Base-by-base conservation (phyloP, 441 rosid species). In the Adansonia gregorii region DNA sequence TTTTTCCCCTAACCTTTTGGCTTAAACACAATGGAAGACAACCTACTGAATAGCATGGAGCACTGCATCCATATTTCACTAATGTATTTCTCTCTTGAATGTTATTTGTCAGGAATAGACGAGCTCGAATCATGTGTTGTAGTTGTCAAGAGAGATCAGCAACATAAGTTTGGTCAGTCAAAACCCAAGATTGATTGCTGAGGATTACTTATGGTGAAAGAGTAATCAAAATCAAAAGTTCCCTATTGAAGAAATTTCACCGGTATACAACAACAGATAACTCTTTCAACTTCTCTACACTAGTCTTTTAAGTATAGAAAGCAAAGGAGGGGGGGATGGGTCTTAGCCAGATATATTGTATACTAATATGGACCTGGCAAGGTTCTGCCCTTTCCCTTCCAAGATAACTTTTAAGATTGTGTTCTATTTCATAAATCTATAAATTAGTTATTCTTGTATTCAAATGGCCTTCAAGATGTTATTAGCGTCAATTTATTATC, bases 71-170 rank as follows among this genome's bases (percentile, higher is more conserved):
- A 15, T 51, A 48, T 11, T 17, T 45, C 31, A 19, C 64, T 75
- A 43, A 70, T 58, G 22, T 31, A 41, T 43, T 64, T 55, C 55
- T 51, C 58, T 60, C 43, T 63, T 14, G 14, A 6, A 73, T 52
- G 41, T 54, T 5, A 31, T 76, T 71, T 82, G 46, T 41, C 85
- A 86, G 86, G 85, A 84, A 51, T 79, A 76, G 81, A 73, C 63
- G 64, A 35, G 56, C 15, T 48, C 54, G 64, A 60, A 63, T 61
- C 69, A 59, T 41, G 48, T 19, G 15, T 72, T 2, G 22, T 41
- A 9, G 12, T 46, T 67, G 66, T 49, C 67, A 24, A 51, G 63
- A 69, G 31, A 67, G 48, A 73, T 19, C 31, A 8, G n/a, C 55
- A 8, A 6, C 59, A 3, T 12, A 67, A 27, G 19, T 5, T 31